Conservation (phyloP, 2,329 filamentous ascomycete genomes). For the Fusarium poae region DNA sequence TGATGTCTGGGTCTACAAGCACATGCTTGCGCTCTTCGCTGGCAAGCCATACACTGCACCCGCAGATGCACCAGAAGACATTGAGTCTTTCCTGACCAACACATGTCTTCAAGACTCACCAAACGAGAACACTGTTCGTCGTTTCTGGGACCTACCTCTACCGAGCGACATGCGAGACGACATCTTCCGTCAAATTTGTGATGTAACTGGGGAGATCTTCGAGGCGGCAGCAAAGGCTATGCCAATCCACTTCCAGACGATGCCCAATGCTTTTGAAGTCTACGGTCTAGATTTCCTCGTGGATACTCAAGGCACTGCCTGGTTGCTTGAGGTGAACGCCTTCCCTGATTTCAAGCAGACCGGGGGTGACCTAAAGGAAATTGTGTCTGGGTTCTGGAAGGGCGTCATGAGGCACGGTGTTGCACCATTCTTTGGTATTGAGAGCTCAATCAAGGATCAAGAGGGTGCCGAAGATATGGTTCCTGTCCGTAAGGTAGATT, state of each 20-base stretch:
- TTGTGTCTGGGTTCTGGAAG: slow-evolving; percentile 83
- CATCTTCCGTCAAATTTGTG: slow-evolving; percentile 82
- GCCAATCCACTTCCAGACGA: slow-evolving; percentile 90
- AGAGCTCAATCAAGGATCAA: slow-evolving; percentile 39
- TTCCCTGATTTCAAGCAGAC: slow-evolving; percentile 98
- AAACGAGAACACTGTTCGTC: slow-evolving; percentile 73
- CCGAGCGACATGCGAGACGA: slow-evolving; percentile 66
- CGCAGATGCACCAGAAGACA: slow-evolving; percentile 61
- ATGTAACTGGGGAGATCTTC: slow-evolving; percentile 81
- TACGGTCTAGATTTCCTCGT: slow-evolving; percentile 94
- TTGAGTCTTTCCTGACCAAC: slow-evolving; percentile 89
- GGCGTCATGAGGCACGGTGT: slow-evolving; percentile 78
- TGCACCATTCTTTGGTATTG: slow-evolving; percentile 71
- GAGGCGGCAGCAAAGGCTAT: slow-evolving; percentile 87
- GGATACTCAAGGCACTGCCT: slow-evolving; percentile 72
- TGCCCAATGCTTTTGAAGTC: slow-evolving; percentile 90
- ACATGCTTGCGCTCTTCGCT: slow-evolving; percentile 95
- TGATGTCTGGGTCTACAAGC: slow-evolving; percentile 85
- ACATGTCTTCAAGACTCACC: slow-evolving; percentile 85
- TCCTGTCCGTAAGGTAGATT: slow-evolving; percentile 65
- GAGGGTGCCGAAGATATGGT: slow-evolving; percentile 61
- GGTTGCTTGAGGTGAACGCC: slow-evolving; percentile 92
- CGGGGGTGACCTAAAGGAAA: slow-evolving; percentile 78
- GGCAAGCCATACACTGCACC: slow-evolving; percentile 78
- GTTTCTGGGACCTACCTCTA: slow-evolving; percentile 77